phyloP scores from a whole-genome alignment of 345 rosid species.

The Physaria fendleri region DNA sequence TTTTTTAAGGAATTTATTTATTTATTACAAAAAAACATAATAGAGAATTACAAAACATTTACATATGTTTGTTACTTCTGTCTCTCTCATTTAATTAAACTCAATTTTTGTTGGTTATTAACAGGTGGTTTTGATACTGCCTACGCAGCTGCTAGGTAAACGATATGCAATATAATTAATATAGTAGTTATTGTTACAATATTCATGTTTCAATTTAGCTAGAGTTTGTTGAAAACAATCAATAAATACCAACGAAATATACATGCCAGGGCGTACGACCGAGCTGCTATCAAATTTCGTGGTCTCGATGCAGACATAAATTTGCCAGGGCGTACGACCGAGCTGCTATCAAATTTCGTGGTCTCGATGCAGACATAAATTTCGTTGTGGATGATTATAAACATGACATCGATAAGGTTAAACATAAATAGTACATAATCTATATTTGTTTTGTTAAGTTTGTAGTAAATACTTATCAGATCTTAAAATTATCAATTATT shows the following conservation, averaged over 20 bases:
- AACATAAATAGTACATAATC: constrained; percentile 1
- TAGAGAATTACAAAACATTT: constrained; percentile 14
- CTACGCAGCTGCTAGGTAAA: constrained; percentile 86
- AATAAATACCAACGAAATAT: no score
- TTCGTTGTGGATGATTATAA: constrained; percentile 73
- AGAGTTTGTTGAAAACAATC: constrained; percentile 21
- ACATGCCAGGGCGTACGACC: no score
- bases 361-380: constrained; percentile 88
- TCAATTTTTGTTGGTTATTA: neutral
- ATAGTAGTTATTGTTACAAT: neutral
- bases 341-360: constrained; percentile 95
- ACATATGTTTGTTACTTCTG: neutral
- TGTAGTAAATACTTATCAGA: neutral
- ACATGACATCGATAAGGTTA: constrained; percentile 75
- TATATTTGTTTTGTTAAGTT: neutral
- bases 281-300: no score
- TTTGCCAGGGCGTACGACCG: constrained; percentile 98
- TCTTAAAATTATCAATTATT: neutral
- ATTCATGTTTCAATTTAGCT: constrained; percentile 14
- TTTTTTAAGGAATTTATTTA: no score
- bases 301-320: no score
- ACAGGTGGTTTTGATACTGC: constrained; percentile 98
- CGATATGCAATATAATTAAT: no score
- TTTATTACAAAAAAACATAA: no score
- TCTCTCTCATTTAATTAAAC: neutral